Base-by-base conservation (phyloP, 371 early-diverging fungal genomes). In the Polyrhizophydium stewartii region DNA sequence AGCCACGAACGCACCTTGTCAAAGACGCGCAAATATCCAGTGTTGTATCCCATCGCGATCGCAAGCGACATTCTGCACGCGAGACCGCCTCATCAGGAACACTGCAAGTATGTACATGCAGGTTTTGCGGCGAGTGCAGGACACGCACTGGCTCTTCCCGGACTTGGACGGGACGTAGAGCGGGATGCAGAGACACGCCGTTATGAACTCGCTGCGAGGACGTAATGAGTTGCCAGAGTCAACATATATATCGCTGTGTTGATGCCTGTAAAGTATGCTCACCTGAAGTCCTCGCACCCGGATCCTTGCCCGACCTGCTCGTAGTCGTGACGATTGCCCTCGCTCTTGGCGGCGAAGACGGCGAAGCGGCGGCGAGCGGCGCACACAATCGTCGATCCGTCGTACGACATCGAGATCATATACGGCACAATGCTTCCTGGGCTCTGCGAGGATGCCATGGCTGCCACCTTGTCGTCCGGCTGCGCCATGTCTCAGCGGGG, bases 291-390 rank as follows among this genome's bases (percentile, higher is more conserved):
- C 7, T 47, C 49, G 28, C 49, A 47, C 10, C 49, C 49, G 16
- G 49, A 47, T 16, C 49, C 49, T 47, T 47, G 49, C 7, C 49
- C 49, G 22, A 47, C 28, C 16, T 47, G 49, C 49, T 47, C 49
- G 28, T 47, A 47, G 7, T 35, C 13, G 3, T 3, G 3, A 3
- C 7, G 3, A 13, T 13, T 13, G 35, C 35, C 13, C 7, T 3
- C 49, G 7, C 16, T 3, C 49, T 47, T 47, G 49, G 16, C 7
- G 7, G 3, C 7, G 49, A 28, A 47, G 3, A 47, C 16, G 25
- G 16, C 49, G 16, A 47, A 47, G 7, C 16, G 49, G 7, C 28
- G 49, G 3, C 49, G 49, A 7, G 49, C 22, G 28, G 49, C 49
- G 16, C 49, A 47, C 7, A 47, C 16, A 16, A 47, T 28, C 7